Evolutionary conservation across 1,284 basidiomycete species (phyloP).

Genomic region (Ustilago loliicola): DNA sequence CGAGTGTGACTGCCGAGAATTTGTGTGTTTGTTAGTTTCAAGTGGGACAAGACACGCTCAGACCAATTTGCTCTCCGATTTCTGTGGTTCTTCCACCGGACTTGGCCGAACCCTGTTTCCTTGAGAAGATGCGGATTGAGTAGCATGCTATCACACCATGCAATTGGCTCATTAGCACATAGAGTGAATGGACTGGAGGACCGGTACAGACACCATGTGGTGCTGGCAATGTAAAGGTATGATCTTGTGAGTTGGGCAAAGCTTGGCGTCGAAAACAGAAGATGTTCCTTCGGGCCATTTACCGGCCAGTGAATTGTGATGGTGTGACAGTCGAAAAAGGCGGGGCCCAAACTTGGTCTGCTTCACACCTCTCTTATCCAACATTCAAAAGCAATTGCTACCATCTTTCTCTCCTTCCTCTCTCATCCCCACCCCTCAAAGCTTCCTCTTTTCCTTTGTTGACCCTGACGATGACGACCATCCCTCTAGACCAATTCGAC

Average conservation of each 20-base stretch:
- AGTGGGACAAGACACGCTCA: neutral
- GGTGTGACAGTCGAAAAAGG: constrained; percentile 3
- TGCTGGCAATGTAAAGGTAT: neutral
- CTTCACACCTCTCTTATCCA: neutral
- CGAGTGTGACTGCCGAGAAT: constrained; percentile 7
- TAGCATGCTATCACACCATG: neutral
- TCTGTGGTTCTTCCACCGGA: constrained; percentile 24
- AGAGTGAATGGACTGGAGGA: neutral
- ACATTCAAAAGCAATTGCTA: neutral
- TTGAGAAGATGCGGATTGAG: neutral
- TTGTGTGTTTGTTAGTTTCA: too few species aligned
- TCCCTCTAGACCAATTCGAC: constrained; percentile 48
- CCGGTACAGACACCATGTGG: neutral
- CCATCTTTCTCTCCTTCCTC: neutral
- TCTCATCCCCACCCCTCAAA: neutral
- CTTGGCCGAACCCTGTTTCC: constrained; percentile 23
- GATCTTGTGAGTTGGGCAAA: neutral
- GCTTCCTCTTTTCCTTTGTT: neutral
- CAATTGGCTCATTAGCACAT: neutral
- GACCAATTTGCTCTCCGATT: constrained; percentile 2
- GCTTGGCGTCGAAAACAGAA: neutral
- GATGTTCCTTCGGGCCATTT: constrained; percentile 9
- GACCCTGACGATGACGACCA: constrained; percentile 33
- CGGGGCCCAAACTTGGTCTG: constrained; percentile 3
- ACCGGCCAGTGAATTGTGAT: constrained; percentile 6